Percentiles rank a stretch among this genome's conserved stretches.
Evolutionary conservation across 2,329 filamentous ascomycete species (phyloP).

Genomic region (Hypoxylon sp.): DNA sequence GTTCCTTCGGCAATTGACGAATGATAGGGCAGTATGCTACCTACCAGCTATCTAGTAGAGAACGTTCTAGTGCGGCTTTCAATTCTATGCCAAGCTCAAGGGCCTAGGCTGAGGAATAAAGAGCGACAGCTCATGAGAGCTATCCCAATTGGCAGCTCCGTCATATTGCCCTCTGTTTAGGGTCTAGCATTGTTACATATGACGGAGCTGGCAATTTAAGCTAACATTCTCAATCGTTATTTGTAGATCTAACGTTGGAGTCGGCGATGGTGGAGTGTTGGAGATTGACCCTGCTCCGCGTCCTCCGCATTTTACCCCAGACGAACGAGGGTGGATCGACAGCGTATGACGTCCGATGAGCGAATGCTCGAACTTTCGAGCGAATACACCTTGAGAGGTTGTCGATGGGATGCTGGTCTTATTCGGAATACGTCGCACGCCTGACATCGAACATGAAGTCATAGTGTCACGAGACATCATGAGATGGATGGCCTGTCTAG

Average conservation of each 20-base stretch:
- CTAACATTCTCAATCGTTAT: constrained; percentile 15
- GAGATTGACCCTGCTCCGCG: constrained; percentile 19
- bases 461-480: constrained; percentile 40
- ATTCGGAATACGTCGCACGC: constrained; percentile 28
- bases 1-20: neutral
- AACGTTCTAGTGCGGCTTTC: constrained; percentile 19
- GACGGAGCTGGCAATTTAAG: constrained; percentile 24
- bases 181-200: constrained; percentile 32
- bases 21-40: neutral
- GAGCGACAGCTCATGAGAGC: constrained; percentile 6
- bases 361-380: constrained; percentile 37
- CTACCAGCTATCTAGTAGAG: constrained; percentile 18
- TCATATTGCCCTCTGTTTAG: constrained; percentile 27
- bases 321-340: constrained; percentile 43
- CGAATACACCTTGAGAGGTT: constrained; percentile 34
- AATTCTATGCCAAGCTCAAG: constrained; percentile 17
- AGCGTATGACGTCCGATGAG: constrained; percentile 43
- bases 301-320: constrained; percentile 42
- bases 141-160: constrained; percentile 19
- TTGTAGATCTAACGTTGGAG: constrained; percentile 34
- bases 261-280: constrained; percentile 28
- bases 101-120: neutral
- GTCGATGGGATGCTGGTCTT: constrained; percentile 36
- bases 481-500: constrained; percentile 29
- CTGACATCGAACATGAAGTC: constrained; percentile 43